phyloP scores from a whole-genome alignment of 2,329 filamentous ascomycete species.

The Dissoconium aciculare region DNA sequence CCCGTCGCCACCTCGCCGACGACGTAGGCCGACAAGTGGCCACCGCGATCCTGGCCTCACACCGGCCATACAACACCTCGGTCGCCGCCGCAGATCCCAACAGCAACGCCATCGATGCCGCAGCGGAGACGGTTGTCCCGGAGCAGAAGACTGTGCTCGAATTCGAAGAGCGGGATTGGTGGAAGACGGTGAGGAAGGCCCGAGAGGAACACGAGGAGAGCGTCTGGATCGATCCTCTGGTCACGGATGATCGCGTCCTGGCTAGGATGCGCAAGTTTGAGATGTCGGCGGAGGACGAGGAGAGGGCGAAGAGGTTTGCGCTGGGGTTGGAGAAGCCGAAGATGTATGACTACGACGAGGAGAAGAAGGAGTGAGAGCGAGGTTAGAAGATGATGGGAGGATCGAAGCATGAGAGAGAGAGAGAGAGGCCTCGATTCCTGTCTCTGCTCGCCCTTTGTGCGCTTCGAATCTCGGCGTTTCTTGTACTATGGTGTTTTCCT shows the following conservation, averaged over 20 bases:
- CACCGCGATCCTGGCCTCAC: constrained; percentile 55
- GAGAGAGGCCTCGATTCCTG: too few relatives aligned
- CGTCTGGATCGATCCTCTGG: constrained; percentile 57
- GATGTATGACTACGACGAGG: neutral
- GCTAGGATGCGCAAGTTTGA: constrained; percentile 69
- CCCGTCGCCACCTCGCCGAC: constrained; percentile 70
- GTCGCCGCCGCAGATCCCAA: constrained; percentile 11
- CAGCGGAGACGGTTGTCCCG: constrained; percentile 25
- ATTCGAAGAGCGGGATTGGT: constrained; percentile 68
- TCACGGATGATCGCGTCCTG: constrained; percentile 60
- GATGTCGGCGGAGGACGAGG: constrained; percentile 54
- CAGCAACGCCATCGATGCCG: constrained; percentile 10
- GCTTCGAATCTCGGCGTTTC: too few relatives aligned
- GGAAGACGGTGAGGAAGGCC: constrained; percentile 52
- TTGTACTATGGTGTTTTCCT: too few relatives aligned
- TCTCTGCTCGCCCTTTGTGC: too few relatives aligned
- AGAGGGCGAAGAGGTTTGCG: constrained; percentile 38
- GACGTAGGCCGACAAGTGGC: constrained; percentile 76
- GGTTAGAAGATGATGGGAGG: too few relatives aligned
- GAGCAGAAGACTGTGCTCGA: constrained; percentile 53
- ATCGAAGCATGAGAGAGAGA: too few relatives aligned
- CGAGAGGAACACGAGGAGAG: constrained; percentile 38
- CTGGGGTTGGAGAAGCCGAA: constrained; percentile 11
- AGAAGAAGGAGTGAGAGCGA: too few relatives aligned
- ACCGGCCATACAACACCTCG: constrained; percentile 31